These are phyloP conservation scores for Aureobasidium leucospermi DNA, from an alignment of 2,329 filamentous ascomycete species.

Conservation along the genomic window DNA sequence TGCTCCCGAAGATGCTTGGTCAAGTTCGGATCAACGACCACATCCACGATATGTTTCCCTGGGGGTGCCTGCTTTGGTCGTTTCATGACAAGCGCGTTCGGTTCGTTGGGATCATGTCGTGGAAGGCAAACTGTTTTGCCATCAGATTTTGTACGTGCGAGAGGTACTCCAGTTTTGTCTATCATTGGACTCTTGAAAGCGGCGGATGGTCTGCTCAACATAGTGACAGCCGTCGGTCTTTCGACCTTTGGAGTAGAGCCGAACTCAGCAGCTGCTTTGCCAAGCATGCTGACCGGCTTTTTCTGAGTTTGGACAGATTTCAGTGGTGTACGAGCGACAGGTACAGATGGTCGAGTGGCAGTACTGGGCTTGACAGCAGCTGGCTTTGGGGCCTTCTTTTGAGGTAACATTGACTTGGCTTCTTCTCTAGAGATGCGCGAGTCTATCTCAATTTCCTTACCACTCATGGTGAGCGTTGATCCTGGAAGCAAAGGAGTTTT, in stretches of 20 bases:
- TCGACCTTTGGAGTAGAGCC: slow-evolving; percentile 25
- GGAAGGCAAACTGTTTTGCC: slow-evolving; percentile 44
- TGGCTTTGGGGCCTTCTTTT: neutral
- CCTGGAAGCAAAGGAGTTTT: slow-evolving; percentile 53
- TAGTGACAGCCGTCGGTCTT: neutral
- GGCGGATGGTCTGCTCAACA: slow-evolving; percentile 31
- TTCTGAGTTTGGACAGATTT: slow-evolving; percentile 1
- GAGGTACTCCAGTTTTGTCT: slow-evolving; percentile 39
- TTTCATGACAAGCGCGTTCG: slow-evolving; percentile 60
- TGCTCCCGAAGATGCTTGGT: slow-evolving; percentile 57
- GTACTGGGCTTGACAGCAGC: neutral
- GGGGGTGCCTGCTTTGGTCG: slow-evolving; percentile 48
- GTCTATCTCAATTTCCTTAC: slow-evolving; percentile 64
- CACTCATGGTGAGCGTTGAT: slow-evolving; percentile 53
- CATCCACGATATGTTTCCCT: slow-evolving; percentile 62
- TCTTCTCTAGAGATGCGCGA: slow-evolving; percentile 54
- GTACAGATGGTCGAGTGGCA: slow-evolving; percentile 2
- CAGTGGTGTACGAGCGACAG: slow-evolving; percentile 8
- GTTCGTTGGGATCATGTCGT: slow-evolving; percentile 56
- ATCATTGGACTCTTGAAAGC: slow-evolving; percentile 57
- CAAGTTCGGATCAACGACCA: slow-evolving; percentile 63
- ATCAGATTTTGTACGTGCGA: slow-evolving; percentile 33
- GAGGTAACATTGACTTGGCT: slow-evolving; percentile 36
- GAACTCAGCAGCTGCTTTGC: neutral
- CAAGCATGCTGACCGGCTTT: slow-evolving; percentile 11